A percentile compares a stretch with the other conserved stretches of the same genome.
These are phyloP conservation scores for Aspergillus pseudoviridinutans DNA, from an alignment of 2,329 filamentous ascomycete genomes.

Conservation along the genomic window DNA sequence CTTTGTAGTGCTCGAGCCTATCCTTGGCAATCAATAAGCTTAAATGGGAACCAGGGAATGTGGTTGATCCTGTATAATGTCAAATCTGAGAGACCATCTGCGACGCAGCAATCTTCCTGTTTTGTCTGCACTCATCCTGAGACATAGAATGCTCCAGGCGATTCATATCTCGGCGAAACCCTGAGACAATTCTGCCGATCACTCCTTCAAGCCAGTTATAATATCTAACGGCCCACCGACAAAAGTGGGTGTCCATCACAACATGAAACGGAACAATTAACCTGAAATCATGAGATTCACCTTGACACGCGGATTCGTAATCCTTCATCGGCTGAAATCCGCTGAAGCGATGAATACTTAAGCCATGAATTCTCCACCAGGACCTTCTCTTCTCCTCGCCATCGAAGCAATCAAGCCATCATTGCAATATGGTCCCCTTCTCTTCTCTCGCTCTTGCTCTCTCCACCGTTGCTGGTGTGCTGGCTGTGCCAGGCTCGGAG, in stretches of 20 bases:
- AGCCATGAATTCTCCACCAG: no score
- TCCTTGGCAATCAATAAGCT: no score
- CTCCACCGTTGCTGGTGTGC: constrained; percentile 5
- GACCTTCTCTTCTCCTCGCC: not conserved
- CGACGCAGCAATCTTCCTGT: no score
- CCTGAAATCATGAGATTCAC: not conserved
- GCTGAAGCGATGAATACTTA: no score
- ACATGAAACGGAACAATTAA: not conserved
- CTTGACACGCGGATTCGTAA: not conserved
- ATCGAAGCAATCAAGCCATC: not conserved
- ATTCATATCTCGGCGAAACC: not conserved
- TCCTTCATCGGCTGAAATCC: not conserved
- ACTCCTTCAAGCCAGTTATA: not conserved
- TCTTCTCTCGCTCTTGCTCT: constrained; percentile 8
- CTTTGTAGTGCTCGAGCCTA: no score
- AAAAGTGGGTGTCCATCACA: not conserved
- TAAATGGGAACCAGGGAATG: no score
- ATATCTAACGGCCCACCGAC: not conserved
- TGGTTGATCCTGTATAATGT: no score
- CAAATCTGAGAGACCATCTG: no score
- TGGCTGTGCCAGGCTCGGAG: constrained; percentile 5
- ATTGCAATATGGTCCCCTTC: constrained; percentile 10
- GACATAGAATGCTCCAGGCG: no score
- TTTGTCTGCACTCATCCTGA: no score
- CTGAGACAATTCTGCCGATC: not conserved